These are phyloP conservation scores for Yarrowia bubula DNA, from an alignment of 805 yeast genomes.

Conservation along the genomic window DNA sequence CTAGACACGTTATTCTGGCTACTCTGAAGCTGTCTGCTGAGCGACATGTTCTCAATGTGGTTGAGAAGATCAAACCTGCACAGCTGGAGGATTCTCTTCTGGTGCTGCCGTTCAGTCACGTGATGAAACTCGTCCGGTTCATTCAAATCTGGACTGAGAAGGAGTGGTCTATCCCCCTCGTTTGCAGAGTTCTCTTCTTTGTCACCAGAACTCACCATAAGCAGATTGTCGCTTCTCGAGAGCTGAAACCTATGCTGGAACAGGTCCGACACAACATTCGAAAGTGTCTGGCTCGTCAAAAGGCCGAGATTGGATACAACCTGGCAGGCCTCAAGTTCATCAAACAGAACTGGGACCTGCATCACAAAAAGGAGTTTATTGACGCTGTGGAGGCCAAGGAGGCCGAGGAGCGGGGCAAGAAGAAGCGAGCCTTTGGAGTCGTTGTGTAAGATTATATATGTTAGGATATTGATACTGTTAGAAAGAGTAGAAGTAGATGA, in stretches of 20 bases:
- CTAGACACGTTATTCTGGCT: constrained; percentile 65
- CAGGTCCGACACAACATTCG: constrained; percentile 64
- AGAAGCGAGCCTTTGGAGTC: constrained; percentile 62
- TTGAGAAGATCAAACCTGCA: constrained; percentile 69
- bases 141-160: constrained; percentile 69
- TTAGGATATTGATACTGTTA: not conserved
- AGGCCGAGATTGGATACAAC: constrained; percentile 73
- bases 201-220: constrained; percentile 68
- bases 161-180: constrained; percentile 53
- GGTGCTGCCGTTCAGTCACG: constrained; percentile 85
- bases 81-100: constrained; percentile 91
- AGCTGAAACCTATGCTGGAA: constrained; percentile 60
- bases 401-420: constrained; percentile 53
- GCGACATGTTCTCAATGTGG: constrained; percentile 70
- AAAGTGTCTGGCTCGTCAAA: constrained; percentile 49
- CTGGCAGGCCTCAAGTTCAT: constrained; percentile 75
- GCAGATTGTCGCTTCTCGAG: constrained; percentile 58
- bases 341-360: constrained; percentile 73
- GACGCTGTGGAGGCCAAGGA: constrained; percentile 61
- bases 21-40: constrained; percentile 73
- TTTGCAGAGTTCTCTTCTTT: constrained; percentile 75
- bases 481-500: too few relatives aligned
- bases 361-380: constrained; percentile 68
- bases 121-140: constrained; percentile 65
- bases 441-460: not conserved